Conservation (phyloP, 2,329 filamentous ascomycete genomes). For the Botrytis squamosa region DNA sequence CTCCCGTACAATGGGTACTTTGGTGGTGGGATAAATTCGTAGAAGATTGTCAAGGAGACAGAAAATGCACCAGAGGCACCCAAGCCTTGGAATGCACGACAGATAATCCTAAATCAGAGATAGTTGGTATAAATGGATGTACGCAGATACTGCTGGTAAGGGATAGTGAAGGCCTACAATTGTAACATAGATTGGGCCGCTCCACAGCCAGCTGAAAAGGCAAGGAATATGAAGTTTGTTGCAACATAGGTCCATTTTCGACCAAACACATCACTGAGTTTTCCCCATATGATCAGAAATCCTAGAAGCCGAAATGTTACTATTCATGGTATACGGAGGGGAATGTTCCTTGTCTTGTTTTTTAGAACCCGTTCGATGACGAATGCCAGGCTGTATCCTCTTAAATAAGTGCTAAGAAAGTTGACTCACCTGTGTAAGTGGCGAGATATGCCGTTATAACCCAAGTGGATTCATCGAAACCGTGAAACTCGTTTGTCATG, state of each 20-base stretch:
- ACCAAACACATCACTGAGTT: not conserved
- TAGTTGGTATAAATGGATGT: slow-evolving; percentile 21
- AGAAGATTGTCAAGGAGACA: slow-evolving; percentile 49
- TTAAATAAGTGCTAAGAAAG: not conserved
- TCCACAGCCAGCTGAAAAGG: not conserved
- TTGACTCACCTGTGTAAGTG: not conserved
- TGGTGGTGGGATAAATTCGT: slow-evolving; percentile 49
- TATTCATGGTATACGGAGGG: not conserved
- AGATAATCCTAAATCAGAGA: slow-evolving; percentile 47
- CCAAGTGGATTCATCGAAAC: not conserved
- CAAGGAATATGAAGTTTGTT: not conserved
- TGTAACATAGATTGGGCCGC: slow-evolving; percentile 3
- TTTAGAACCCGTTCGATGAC: no score
- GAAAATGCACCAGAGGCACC: slow-evolving; percentile 26
- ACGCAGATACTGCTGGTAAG: not conserved
- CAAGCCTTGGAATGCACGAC: slow-evolving; percentile 40
- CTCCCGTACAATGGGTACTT: slow-evolving; percentile 44
- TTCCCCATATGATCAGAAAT: not conserved
- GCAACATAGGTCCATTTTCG: slow-evolving; percentile 5
- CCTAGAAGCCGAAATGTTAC: not conserved
- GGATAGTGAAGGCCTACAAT: not conserved
- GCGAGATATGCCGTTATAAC: not conserved
- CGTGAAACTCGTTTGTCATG: no score
- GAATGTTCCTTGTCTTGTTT: not conserved
- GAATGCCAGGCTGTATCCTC: no score